Evolutionary conservation across 2,329 filamentous ascomycete genomes (phyloP), one percentile per base, ranked within the genome.

Genomic region (Cercospora sesami): DNA sequence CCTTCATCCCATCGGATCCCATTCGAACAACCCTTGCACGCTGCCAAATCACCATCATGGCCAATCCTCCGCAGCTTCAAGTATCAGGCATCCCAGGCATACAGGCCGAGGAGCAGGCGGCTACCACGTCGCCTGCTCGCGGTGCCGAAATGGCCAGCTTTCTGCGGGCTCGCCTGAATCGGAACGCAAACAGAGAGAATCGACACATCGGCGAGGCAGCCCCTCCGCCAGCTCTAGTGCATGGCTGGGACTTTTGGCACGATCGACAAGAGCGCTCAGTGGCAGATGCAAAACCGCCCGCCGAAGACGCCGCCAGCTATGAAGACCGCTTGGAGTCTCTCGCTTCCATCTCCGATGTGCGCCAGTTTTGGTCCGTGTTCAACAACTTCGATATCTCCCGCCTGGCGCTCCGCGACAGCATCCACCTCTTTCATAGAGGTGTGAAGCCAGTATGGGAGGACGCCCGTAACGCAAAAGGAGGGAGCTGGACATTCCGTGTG

Each of bases 401-500:
- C 84, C 85, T 92, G 64, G 86, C 90, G 62, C 83, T 93, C 72
- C 88, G 91, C 16, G 83, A 85, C 75, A 80, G 77, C 59, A 91
- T 91, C 30, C 91, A 94, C 81, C 89, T 94, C 79, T 92, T 91
- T 81, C 92, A 92, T 87, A 85, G 90, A 73, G 89, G 92, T 73
- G 91, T 94, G 79, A 91, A 92, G 82, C 92, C 90, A 21, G 87
- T 93, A 53, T 91, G 93, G 85, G 92, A 94, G 81, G 94, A 98
- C 78, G 87, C 91, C 48, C 89, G 95, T 75, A 97, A 97, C 80
- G 84, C 90, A 68, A 86, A 89, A 69, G 94, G 94, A 63, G 94
- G 94, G 60, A 91, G 91, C 78, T 97, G 93, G 93, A 96, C 93
- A 23, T 96, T 98, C 81, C 89, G 94, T 61, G 90, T 97, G 55